phyloP scores from a whole-genome alignment of 129 eudicot genomes.

The Artemisia tridentata region DNA sequence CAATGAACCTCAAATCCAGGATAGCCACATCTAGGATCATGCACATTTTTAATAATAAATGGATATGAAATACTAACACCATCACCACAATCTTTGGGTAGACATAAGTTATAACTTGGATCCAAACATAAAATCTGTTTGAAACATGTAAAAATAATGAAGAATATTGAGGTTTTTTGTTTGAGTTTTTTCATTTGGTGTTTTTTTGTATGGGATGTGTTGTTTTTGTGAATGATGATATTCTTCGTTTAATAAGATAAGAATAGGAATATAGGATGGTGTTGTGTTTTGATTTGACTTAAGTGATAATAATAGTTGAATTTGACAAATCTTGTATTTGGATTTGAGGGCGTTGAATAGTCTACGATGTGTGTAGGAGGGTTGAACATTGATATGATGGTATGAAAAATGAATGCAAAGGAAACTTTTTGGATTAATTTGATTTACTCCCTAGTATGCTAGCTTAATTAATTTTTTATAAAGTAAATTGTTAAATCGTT shows the following conservation, averaged over 20 bases:
- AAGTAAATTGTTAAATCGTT: too few species aligned
- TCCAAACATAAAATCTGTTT: conserved; percentile 19
- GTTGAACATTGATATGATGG: too few species aligned
- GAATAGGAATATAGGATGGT: neutral
- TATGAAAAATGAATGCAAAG: too few species aligned
- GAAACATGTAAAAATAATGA: conserved; percentile 17
- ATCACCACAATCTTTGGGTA: conserved; percentile 30
- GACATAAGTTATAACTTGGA: conserved; percentile 35
- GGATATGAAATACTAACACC: conserved; percentile 42
- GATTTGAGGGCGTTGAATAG: neutral
- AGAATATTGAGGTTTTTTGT: conserved; percentile 7
- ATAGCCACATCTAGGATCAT: conserved; percentile 40
- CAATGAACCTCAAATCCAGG: conserved; percentile 49
- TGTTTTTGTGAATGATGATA: neutral
- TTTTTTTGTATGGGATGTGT: neutral
- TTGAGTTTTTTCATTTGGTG: conserved; percentile 1
- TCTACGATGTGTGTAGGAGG: too few species aligned
- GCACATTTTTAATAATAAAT: conserved; percentile 28
- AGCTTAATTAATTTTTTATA: too few species aligned
- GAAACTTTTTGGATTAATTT: too few species aligned
- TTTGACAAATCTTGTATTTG: conserved; percentile 23
- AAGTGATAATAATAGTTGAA: conserved; percentile 18
- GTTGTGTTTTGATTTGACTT: conserved; percentile 30
- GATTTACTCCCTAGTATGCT: too few species aligned
- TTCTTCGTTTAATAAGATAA: neutral